phyloP scores from a whole-genome alignment of 768 basidiomycete species.

The Boletus vermiculosoides region DNA sequence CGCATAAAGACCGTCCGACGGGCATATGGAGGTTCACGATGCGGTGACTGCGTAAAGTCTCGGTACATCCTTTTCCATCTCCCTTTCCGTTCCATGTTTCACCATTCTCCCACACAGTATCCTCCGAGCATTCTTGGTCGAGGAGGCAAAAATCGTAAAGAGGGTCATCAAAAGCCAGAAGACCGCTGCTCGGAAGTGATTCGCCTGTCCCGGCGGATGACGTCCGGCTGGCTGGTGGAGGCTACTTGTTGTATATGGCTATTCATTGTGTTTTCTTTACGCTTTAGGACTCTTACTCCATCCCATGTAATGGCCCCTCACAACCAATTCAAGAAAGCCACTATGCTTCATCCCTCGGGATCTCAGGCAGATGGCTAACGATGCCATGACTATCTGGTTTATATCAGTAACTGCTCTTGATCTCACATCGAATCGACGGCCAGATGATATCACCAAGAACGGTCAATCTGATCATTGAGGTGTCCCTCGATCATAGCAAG shows the following conservation, averaged over 20 bases:
- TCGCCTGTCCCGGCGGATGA: neutral
- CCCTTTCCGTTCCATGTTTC: neutral
- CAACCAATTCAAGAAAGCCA: slow-evolving; percentile 10
- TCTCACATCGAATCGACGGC: neutral
- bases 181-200: slow-evolving; percentile 27
- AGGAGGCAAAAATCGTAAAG: slow-evolving; percentile 99
- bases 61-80: slow-evolving; percentile 54
- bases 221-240: neutral
- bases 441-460: neutral
- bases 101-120: slow-evolving; percentile 53
- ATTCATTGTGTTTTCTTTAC: slow-evolving; percentile 10
- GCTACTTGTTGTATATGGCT: slow-evolving; percentile 12
- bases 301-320: slow-evolving; percentile 21
- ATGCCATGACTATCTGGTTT: neutral
- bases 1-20: slow-evolving; percentile 94
- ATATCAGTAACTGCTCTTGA: neutral
- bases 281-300: slow-evolving; percentile 16
- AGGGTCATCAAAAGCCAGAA: slow-evolving; percentile 91
- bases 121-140: slow-evolving; percentile 96
- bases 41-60: slow-evolving; percentile 92
- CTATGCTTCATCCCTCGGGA: neutral
- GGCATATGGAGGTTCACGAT: slow-evolving; percentile 97
- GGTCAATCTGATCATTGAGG: neutral
- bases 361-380: neutral
- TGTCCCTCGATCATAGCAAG: neutral